A percentile compares a stretch with the other conserved stretches of the same genome.
Evolutionary conservation across 805 yeast species (phyloP).

Genomic region (Pichia rugopelliculosa): DNA sequence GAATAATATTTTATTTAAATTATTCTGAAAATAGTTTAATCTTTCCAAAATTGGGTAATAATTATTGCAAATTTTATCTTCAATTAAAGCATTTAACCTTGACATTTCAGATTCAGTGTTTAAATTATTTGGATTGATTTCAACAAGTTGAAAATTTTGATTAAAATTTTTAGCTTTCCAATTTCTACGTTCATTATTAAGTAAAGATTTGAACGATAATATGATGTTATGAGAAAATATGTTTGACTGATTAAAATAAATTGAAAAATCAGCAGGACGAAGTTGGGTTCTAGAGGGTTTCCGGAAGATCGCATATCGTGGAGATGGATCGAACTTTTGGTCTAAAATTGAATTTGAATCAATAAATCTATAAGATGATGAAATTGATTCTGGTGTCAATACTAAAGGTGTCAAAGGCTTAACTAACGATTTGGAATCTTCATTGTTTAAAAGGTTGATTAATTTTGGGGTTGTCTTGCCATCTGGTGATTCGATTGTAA

Average conservation of each 20-base stretch:
- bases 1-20: conserved; percentile 9
- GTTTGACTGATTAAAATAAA: background rate
- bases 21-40: conserved; percentile 10
- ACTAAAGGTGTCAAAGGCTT: background rate
- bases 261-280: background rate
- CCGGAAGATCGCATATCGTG: background rate
- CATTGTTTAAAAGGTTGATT: background rate
- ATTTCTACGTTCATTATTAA: background rate
- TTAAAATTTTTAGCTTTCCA: conserved; percentile 6
- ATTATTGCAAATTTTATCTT: conserved; percentile 1
- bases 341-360: conserved; percentile 1
- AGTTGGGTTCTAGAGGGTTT: conserved; percentile 8
- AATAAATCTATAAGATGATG: background rate
- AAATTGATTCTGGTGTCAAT: background rate
- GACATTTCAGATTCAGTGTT: background rate
- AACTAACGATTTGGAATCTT: background rate
- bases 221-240: background rate
- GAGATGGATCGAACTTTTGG: background rate
- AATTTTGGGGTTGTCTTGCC: background rate
- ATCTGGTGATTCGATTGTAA: background rate
- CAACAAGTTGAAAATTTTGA: background rate
- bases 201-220: background rate
- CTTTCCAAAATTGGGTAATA: conserved; percentile 13
- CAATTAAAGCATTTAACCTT: background rate
- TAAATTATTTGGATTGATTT: background rate